These are phyloP conservation scores for Cyberlindnera nakhonratchasimensis DNA, from an alignment of 805 yeast genomes.

Conservation along the genomic window DNA sequence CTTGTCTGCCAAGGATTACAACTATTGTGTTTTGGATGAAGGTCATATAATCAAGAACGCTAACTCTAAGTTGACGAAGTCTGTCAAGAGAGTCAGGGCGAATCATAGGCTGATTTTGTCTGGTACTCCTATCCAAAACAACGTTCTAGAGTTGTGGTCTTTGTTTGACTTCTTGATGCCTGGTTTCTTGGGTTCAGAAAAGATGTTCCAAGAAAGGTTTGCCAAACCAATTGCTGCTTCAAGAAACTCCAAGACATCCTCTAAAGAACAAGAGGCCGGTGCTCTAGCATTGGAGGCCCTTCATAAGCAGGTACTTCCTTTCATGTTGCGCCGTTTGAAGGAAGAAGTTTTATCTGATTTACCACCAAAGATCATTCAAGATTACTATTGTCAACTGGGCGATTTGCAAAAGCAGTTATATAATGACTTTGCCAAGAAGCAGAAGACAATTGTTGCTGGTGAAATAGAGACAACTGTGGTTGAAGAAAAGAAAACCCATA, in stretches of 20 bases:
- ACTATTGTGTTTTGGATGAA: conserved; percentile 94
- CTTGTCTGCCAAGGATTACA: conserved; percentile 62
- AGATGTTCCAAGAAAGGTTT: conserved; percentile 88
- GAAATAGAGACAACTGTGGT: conserved; percentile 51
- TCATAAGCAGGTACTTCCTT: conserved; percentile 95
- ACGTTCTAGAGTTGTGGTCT: conserved; percentile 96
- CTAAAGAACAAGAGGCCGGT: conserved; percentile 95
- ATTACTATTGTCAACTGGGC: conserved; percentile 93
- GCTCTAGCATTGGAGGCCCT: conserved; percentile 93
- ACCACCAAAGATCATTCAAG: conserved; percentile 98
- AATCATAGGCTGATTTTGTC: conserved; percentile 88
- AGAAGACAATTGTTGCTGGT: conserved; percentile 64
- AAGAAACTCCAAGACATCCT: conserved; percentile 79
- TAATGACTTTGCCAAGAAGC: conserved; percentile 84
- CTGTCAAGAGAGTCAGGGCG: conserved; percentile 79
- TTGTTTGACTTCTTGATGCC: conserved; percentile 98
- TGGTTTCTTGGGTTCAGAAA: conserved; percentile 94
- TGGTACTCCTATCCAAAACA: conserved; percentile 98
- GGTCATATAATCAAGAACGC: conserved; percentile 97
- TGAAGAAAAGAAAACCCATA: conserved; percentile 72
- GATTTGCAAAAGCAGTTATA: conserved; percentile 85
- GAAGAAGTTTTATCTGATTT: conserved; percentile 94
- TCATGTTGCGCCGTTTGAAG: conserved; percentile 90
- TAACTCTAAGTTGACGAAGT: conserved; percentile 78
- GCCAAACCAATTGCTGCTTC: conserved; percentile 98